Percentiles rank a stretch among this genome's conserved stretches.
Evolutionary conservation across 2,329 filamentous ascomycete genomes (phyloP).

Genomic region (Aspergillus quadricinctus): DNA sequence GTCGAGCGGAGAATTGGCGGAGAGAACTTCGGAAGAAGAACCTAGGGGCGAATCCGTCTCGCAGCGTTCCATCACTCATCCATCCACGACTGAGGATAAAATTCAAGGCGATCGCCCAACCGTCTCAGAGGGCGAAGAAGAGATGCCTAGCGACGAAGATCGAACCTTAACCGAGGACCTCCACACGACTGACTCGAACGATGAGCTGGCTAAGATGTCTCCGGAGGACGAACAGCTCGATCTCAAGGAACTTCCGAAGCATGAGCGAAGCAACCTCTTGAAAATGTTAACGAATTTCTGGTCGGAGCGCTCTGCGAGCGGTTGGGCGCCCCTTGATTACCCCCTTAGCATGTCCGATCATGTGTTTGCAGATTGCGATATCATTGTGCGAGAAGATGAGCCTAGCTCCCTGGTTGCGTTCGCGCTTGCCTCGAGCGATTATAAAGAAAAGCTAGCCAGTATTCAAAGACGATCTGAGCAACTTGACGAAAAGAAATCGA

Average conservation of each 20-base stretch:
- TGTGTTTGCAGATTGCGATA: slow-evolving; percentile 93
- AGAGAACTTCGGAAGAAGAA: slow-evolving; percentile 20
- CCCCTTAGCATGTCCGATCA: slow-evolving; percentile 84
- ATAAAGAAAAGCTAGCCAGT: slow-evolving; percentile 69
- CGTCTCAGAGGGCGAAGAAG: slow-evolving; percentile 64
- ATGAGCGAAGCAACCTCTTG: slow-evolving; percentile 89
- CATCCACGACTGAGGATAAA: slow-evolving; percentile 41
- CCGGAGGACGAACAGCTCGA: slow-evolving; percentile 54
- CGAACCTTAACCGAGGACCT: slow-evolving; percentile 65
- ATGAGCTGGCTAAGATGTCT: slow-evolving; percentile 47
- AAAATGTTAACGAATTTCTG: slow-evolving; percentile 97
- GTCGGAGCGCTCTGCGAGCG: slow-evolving; percentile 94
- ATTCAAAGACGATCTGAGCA: slow-evolving; percentile 36
- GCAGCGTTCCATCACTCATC: slow-evolving; percentile 28
- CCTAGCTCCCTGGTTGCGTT: slow-evolving; percentile 95
- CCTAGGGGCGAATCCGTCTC: slow-evolving; percentile 32
- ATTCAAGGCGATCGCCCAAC: slow-evolving; percentile 47
- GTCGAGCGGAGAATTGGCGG: slow-evolving; percentile 27
- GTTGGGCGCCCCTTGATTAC: slow-evolving; percentile 89
- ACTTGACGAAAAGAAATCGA: slow-evolving; percentile 22
- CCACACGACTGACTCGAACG: slow-evolving; percentile 53
- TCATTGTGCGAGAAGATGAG: slow-evolving; percentile 95
- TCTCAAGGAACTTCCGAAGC: slow-evolving; percentile 74
- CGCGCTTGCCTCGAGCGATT: slow-evolving; percentile 82
- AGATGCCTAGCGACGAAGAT: slow-evolving; percentile 67